Evolutionary conservation across 257 asterid genomes (phyloP), one percentile per base, ranked within the genome.

Genomic region (Gynochthodes officinalis): DNA sequence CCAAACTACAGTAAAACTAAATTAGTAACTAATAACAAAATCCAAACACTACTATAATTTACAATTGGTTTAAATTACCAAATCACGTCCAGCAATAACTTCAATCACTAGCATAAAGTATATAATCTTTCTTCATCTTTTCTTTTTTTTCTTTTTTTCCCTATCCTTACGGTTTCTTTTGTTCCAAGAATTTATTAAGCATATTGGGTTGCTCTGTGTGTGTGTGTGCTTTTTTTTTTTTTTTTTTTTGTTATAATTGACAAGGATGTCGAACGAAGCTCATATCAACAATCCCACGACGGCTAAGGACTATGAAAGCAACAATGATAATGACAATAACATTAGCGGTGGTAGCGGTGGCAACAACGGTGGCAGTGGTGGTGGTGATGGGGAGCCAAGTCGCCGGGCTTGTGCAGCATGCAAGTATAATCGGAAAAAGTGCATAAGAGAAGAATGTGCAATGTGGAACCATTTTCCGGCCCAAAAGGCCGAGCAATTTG

Each of bases 391-490:
- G 75, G 30, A 78, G n/a, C n/a, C n/a, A n/a, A n/a, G 78, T 67
- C 72, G 69, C 3, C 78, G 81, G 5, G 74, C 87, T 53, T 83
- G 87, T 33, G 75, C 87, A 6, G 76, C 87, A 33, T 83, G 87
- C 75, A 80, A 80, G 70, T 74, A 83, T 42, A 79, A 83, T 18
- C 70, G 87, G 33, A 83, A 80, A 70, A 70, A 68, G 58, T 83
- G 87, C 60, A 39, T 0, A 15, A 35, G 46, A 4, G 71, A 72
- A 35, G 27, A 33, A 5, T 83, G 87, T 23, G 25, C 61, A 7
- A 18, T 83, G 44, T 64, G 70, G 73, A 37, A 27, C 5, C 78
- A 78, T 74, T 83, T 83, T 52, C 85, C 83, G 1, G 68, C 83
- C 0, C 28, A 1, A 18, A 43, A 40, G 64, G 42, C 39, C 2